Conservation (phyloP, 108 stramenopile species). For the Aurantiochytrium sp. region DNA sequence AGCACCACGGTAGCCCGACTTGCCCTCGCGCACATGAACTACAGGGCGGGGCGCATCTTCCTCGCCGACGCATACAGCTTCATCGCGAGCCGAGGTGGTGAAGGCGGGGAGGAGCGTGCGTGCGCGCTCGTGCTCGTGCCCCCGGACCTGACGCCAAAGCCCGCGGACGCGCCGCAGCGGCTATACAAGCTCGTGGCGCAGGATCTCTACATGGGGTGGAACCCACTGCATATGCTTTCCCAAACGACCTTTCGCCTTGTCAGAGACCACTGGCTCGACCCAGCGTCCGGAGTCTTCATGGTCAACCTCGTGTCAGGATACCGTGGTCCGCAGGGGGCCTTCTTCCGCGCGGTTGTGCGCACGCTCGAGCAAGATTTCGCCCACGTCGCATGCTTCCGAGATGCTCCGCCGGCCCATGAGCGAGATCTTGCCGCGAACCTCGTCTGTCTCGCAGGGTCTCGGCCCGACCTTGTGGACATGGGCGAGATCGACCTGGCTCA, state of each 20-base stretch:
- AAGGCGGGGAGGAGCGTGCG: too few relatives aligned
- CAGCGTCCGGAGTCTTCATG: background rate
- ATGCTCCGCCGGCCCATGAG: background rate
- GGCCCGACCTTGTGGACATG: background rate
- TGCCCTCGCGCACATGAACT: background rate
- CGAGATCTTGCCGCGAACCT: background rate
- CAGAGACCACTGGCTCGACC: background rate
- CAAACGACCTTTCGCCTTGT: background rate
- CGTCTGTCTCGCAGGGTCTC: background rate
- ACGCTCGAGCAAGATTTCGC: background rate
- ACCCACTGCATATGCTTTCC: background rate
- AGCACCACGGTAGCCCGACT: background rate
- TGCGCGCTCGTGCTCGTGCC: too few relatives aligned
- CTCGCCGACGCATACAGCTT: background rate
- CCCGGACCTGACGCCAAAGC: too few relatives aligned
- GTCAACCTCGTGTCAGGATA: background rate
- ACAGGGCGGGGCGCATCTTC: background rate
- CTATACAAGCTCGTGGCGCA: background rate
- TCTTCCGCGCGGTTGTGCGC: background rate
- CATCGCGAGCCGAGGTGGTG: background rate
- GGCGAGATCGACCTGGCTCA: background rate
- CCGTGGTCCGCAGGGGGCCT: background rate
- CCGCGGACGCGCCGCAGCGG: background rate
- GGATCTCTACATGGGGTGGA: conserved; percentile 28
- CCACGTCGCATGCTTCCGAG: background rate